Evolutionary conservation across 148 eudicot genomes (phyloP), one percentile per base, ranked within the genome.

Genomic region (Talinum fruticosum): DNA sequence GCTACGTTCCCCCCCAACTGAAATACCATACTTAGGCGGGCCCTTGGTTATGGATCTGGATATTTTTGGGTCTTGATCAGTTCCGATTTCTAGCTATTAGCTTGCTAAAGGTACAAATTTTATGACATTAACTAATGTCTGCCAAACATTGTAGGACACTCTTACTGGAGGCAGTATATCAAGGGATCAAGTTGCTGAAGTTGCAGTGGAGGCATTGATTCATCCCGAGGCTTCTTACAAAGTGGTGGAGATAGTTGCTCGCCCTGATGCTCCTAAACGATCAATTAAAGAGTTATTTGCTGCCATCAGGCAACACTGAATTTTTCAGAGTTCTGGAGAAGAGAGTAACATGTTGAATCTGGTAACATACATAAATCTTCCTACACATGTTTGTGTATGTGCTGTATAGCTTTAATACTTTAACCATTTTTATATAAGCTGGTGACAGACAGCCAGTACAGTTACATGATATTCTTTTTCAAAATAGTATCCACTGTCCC

Each of bases 101-200:
- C 64, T n/a, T 8, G 64, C 24, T 16, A n/a, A 23, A 45, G 23
- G 5, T 33, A 5, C n/a, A 34, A 38, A 28, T 33, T n/a, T 33
- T 72, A 33, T 35, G 34, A 26, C 57, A 71, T 72, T 72, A 32
- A 18, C 28, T 36, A 15, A 16, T 37, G 30, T 45, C 28, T 75
- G 38, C 21, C 66, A 2, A 19, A 2, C 13, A 5, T 10, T 76
- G 15, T 59, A 94, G 98, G 98, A 95, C 84, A 92, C 96, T 35
- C 86, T 95, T 23, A 84, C 68, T 29, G 90, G 87, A 45, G 98
- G 94, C 2, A 90, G 94, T 6, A 90, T 94, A 80, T 94, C 98
- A 6, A 88, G 98, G 77, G 98, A 95, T 85, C 96, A 89, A 78
- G 98, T 95, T 47, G 98, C 98, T 6, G 92, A 95, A 86, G 98